Evolutionary conservation across 257 asterid genomes (phyloP), one percentile per base, ranked within the genome.

Genomic region (Scutellaria minor): DNA sequence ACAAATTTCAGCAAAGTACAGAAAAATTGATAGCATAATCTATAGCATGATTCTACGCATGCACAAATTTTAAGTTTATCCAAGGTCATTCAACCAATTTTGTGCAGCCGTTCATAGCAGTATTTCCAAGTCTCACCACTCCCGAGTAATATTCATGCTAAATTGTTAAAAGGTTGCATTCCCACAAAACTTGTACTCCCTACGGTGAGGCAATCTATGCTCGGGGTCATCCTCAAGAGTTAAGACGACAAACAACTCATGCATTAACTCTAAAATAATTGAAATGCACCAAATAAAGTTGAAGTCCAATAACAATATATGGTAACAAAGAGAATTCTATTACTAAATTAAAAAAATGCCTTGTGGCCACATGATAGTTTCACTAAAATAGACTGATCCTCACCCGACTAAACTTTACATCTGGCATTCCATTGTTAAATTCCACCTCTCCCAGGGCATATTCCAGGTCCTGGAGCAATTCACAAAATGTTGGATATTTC

Each of bases 401-500:
- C 83, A 94, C 99, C 90, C 78, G 90, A 78, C 99, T 94, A 82
- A 94, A 94, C 86, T 88, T 94, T 83, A 87, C 78, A 76, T 91
- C 86, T 68, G 90, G 91, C 66, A 91, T 75, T 77, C 96, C 99
- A 73, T 81, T 79, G 64, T 64, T 83, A 77, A 88, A 77, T 68
- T 85, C 88, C 82, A 94, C 80, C 82, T 89, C 88, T 55, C 86
- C 91, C 57, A 94, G 77, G 59, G 90, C 80, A 83, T 84, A 81
- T 82, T 91, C 97, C 82, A 94, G 78, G 76, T 91, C 99, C 99
- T 94, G 84, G 66, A 76, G 75, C 70, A 75, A 64, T 80, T 72
- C 66, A 77, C 47, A 67, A 66, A 27, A 39, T 72, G 71, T 77
- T 67, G 69, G 80, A 52, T 40, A 68, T 20, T 55, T 66, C 20